Conservation (phyloP, 768 basidiomycete species). For the Daedaleopsis sinensis region DNA sequence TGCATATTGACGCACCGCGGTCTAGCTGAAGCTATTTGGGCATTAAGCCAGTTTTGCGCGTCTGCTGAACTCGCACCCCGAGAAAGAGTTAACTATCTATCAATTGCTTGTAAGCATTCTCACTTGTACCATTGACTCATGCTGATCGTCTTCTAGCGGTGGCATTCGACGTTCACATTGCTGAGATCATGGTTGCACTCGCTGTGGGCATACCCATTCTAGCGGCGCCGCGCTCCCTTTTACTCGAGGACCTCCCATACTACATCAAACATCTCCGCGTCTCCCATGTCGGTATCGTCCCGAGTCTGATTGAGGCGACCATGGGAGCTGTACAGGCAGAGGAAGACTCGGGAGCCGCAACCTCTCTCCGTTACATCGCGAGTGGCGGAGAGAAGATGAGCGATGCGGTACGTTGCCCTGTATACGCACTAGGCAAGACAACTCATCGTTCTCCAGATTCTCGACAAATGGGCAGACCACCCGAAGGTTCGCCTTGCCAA, state of each 20-base stretch:
- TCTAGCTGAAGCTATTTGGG: constrained; percentile 35
- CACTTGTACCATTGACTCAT: constrained; percentile 2
- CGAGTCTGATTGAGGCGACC: constrained; percentile 55
- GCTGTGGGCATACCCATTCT: constrained; percentile 48
- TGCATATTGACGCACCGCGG: constrained; percentile 45
- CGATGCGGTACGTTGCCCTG: constrained; percentile 41
- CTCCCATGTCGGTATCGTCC: constrained; percentile 55
- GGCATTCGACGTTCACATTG: constrained; percentile 55
- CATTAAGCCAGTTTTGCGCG: constrained; percentile 30
- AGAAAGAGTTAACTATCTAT: constrained; percentile 24
- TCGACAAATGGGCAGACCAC: constrained; percentile 53
- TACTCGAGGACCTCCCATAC: constrained; percentile 46
- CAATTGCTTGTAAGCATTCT: constrained; percentile 44
- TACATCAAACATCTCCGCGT: constrained; percentile 42
- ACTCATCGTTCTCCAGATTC: constrained; percentile 27
- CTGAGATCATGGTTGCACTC: constrained; percentile 45
- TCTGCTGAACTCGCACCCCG: constrained; percentile 25
- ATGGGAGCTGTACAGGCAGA: constrained; percentile 35
- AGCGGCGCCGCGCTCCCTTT: constrained; percentile 41
- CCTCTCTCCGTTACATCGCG: constrained; percentile 45
- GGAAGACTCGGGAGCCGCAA: constrained; percentile 32
- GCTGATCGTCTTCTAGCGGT: constrained; percentile 38
- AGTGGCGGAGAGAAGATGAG: constrained; percentile 59
- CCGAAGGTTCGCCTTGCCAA: constrained; percentile 48
- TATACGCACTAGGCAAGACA: background rate